phyloP scores from a whole-genome alignment of 257 asterid species.

The Catharanthus roseus region DNA sequence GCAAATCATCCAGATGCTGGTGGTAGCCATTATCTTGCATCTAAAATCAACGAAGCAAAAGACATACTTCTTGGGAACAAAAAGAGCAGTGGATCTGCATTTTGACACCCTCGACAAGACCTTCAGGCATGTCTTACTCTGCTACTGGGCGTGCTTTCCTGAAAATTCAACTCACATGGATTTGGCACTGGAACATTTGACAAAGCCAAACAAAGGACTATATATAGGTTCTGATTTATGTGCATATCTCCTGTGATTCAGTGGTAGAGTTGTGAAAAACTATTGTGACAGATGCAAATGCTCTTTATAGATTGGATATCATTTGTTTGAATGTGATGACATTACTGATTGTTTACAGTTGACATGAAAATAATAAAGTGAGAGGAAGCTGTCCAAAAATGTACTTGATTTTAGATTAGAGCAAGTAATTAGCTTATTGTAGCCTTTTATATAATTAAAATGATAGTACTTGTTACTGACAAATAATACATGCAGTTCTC shows the following conservation, averaged over 20 bases:
- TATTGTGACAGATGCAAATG: not conserved
- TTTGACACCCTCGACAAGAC: slow-evolving; percentile 7
- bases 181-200: not conserved
- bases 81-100: slow-evolving; percentile 26
- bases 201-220: not conserved
- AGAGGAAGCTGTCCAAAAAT: too few species aligned
- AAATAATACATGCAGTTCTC: too few species aligned
- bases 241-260: not conserved
- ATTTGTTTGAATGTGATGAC: not conserved
- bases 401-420: too few species aligned
- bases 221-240: not conserved
- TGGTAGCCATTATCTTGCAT: slow-evolving; percentile 36
- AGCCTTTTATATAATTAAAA: too few species aligned
- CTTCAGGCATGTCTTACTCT: not conserved
- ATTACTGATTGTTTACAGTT: not conserved
- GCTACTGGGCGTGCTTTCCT: not conserved
- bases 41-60: slow-evolving; percentile 30
- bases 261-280: not conserved
- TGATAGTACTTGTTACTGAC: too few species aligned
- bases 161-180: not conserved
- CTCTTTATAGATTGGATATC: not conserved
- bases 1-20: slow-evolving; percentile 36
- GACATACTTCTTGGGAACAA: slow-evolving; percentile 29
- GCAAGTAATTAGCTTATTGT: too few species aligned
- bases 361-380: too few species aligned